These are phyloP conservation scores for Glycine soja DNA, from an alignment of 306 rosid genomes.

Conservation along the genomic window DNA sequence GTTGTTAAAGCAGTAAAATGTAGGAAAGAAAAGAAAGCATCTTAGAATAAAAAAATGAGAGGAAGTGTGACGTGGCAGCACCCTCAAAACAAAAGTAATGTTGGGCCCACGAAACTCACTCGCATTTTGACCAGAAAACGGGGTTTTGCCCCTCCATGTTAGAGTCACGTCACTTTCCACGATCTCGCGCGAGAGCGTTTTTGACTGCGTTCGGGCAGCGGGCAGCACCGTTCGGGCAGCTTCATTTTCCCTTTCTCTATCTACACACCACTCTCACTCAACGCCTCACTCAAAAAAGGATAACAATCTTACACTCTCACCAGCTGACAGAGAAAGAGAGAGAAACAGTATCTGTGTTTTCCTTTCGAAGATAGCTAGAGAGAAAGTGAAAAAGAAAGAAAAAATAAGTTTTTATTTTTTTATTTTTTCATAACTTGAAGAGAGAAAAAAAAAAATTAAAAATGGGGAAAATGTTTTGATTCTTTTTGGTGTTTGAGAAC, in stretches of 20 bases:
- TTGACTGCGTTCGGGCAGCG: slow-evolving; percentile 91
- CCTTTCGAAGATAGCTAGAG: slow-evolving; percentile 39
- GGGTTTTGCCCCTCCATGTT: slow-evolving; percentile 58
- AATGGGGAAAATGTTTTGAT: slow-evolving; percentile 51
- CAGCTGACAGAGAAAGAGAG: slow-evolving; percentile 40
- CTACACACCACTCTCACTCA: slow-evolving; percentile 41
- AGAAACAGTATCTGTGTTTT: slow-evolving; percentile 1
- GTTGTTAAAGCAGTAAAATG: neutral
- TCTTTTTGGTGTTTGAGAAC: slow-evolving; percentile 31
- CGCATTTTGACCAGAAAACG: slow-evolving; percentile 66
- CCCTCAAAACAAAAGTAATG: slow-evolving; percentile 32
- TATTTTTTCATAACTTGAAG: neutral
- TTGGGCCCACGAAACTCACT: slow-evolving; percentile 52
- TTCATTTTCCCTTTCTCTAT: neutral
- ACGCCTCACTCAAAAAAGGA: slow-evolving; percentile 71
- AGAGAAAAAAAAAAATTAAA: neutral
- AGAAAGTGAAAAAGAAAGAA: slow-evolving; percentile 38
- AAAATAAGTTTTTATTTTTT: neutral
- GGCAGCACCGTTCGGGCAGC: slow-evolving; percentile 91
- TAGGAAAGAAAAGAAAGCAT: neutral
- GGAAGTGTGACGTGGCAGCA: slow-evolving; percentile 45
- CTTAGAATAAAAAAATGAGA: neutral
- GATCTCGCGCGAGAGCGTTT: slow-evolving; percentile 72
- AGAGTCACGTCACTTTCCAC: slow-evolving; percentile 93
- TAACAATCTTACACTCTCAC: slow-evolving; percentile 52